Conservation (phyloP, 495 filamentous ascomycete genomes). For the Hypoxylon lienhwacheense region DNA sequence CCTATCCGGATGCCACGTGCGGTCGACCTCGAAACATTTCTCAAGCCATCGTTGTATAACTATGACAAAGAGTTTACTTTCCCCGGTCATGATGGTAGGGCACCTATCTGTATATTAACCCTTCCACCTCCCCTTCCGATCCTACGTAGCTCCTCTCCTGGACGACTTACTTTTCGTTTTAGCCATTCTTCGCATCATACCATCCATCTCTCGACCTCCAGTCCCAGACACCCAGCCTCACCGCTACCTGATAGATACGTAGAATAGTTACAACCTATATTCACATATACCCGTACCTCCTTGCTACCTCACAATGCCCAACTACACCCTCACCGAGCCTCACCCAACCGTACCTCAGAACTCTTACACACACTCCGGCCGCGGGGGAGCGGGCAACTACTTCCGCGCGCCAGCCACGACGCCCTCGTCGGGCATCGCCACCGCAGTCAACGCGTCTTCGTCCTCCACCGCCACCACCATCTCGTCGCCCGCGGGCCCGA, state of each 20-base stretch:
- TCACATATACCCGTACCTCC: constrained; percentile 21
- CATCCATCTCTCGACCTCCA: constrained; percentile 6
- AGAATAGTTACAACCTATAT: constrained; percentile 1
- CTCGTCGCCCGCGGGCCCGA: too few species aligned
- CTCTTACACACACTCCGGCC: constrained; percentile 73
- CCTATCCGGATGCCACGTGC: constrained; percentile 21
- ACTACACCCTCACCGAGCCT: constrained; percentile 76
- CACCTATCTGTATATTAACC: constrained; percentile 36
- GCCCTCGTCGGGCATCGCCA: constrained; percentile 44
- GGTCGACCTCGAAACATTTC: constrained; percentile 23
- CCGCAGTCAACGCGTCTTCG: constrained; percentile 30
- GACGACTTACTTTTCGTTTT: too few species aligned
- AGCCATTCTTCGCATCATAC: too few species aligned
- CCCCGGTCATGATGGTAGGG: constrained; percentile 23
- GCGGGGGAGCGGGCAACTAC: constrained; percentile 87
- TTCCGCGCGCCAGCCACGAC: constrained; percentile 68
- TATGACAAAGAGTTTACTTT: constrained; percentile 39
- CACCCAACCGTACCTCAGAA: constrained; percentile 70
- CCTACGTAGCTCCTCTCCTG: neutral
- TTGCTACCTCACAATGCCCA: constrained; percentile 42
- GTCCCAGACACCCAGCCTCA: neutral
- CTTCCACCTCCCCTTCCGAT: constrained; percentile 15
- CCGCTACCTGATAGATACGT: neutral
- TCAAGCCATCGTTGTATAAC: constrained; percentile 26
- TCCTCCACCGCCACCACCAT: too few species aligned